Base-by-base conservation (phyloP, 768 basidiomycete genomes). In the Serendipita sp. region DNA sequence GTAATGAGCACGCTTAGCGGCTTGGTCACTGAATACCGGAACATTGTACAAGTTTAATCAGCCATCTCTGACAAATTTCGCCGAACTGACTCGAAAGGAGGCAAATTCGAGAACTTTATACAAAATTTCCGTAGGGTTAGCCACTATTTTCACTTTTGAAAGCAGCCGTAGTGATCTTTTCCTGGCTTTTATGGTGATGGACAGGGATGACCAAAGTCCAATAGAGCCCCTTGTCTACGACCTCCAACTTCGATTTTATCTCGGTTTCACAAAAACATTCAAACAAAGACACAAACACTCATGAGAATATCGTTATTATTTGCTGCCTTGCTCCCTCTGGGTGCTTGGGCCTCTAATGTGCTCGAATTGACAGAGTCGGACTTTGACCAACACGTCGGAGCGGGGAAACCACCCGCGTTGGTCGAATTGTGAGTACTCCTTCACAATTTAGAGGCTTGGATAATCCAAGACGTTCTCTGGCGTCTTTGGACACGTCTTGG, bases 401-500 rank as follows among this genome's bases (percentile, higher is more conserved):
- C 86, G 64, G 89, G 86, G 63, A 88, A 82, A 70, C 55, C 55
- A 8, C 86, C 89, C 64, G 90, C 85, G 69, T 79, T 93, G 37
- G 89, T 95, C 29, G 91, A 94, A 75, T 94, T 95, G 91, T 93
- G 70, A 74, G 91, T 80, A 29, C 37, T 64, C 64, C 27, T 68
- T 70, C 10, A 36, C 18, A 40, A 13, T 36, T 52, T 13, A 31
- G 65, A 27, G 13, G 18, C 44, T 6, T 40, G 45, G 23, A 27
- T 3, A 34, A 23, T 18, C 8, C 43, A 44, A 48, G 45, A 31
- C 62, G 52, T 23, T 16, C 62, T 63, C 13, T 33, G 52, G 45
- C 1, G 63, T 36, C 18, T 40, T 29, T 8, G 23, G 23, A 15
- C n/a, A 13, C 37, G 37, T 40, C 37, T 40, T 13, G 37, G 6